These are phyloP conservation scores for Tetragonia tetragonoides DNA, from an alignment of 148 eudicot species.

Conservation along the genomic window DNA sequence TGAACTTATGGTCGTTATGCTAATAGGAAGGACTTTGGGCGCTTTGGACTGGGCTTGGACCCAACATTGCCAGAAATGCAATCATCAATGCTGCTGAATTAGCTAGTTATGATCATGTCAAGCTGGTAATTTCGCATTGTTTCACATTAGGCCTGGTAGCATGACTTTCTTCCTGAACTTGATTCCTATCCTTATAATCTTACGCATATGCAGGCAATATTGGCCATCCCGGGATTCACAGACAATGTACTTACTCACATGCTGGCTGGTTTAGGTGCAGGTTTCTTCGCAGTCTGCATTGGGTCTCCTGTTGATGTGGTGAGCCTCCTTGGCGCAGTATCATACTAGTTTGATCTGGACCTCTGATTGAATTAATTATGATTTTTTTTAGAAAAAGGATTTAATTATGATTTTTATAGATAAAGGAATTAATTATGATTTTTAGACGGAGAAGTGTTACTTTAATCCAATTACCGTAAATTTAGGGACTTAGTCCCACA, in stretches of 20 bases:
- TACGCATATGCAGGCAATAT: constrained; percentile 46
- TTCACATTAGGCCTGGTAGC: constrained; percentile 7
- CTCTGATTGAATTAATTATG: neutral
- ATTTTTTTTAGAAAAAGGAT: neutral
- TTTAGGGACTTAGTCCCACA: neutral
- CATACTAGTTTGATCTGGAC: neutral
- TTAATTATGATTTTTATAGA: neutral
- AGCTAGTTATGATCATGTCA: constrained; percentile 70
- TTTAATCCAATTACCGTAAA: constrained; percentile 5
- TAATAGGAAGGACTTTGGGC: constrained; percentile 61
- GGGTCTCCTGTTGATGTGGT: constrained; percentile 83
- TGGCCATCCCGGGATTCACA: constrained; percentile 62
- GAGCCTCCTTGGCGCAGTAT: constrained; percentile 24
- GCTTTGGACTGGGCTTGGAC: constrained; percentile 74
- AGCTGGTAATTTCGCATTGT: constrained; percentile 44
- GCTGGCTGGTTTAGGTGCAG: constrained; percentile 75
- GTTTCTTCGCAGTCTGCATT: constrained; percentile 71
- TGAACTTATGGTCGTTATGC: constrained; percentile 9
- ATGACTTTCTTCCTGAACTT: neutral
- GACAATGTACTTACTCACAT: constrained; percentile 61
- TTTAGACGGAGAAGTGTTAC: neutral
- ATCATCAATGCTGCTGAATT: constrained; percentile 67
- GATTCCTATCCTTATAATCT: constrained; percentile 8
- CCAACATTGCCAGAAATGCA: constrained; percentile 71
- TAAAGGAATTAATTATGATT: neutral